phyloP scores from a whole-genome alignment of 2,329 filamentous ascomycete genomes.

The Colletotrichum sojae region DNA sequence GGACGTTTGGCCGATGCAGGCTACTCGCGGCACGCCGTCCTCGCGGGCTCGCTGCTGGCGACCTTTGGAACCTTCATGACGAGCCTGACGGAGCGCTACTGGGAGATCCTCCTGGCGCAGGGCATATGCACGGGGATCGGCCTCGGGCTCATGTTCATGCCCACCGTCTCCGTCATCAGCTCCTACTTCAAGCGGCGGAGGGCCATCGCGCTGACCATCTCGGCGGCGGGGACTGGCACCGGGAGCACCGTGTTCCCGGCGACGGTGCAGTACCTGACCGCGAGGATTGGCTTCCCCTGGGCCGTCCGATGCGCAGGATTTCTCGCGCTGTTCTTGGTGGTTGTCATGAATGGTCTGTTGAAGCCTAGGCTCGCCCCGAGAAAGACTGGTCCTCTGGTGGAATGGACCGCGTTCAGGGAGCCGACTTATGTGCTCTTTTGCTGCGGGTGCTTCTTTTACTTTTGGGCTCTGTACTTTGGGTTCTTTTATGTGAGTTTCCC shows the following conservation, averaged over 20 bases:
- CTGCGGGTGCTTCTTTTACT: conserved; percentile 53
- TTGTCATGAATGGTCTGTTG: conserved; percentile 57
- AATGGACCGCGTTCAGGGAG: conserved; percentile 66
- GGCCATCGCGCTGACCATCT: conserved; percentile 71
- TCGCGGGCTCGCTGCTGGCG: conserved; percentile 58
- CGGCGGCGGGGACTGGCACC: conserved; percentile 71
- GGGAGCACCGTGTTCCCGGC: conserved; percentile 76
- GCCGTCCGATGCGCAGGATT: conserved; percentile 74
- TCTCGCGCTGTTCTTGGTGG: conserved; percentile 64
- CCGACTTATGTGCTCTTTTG: conserved; percentile 57
- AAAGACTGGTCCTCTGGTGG: conserved; percentile 64
- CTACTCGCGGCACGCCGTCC: conserved; percentile 52
- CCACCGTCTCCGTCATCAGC: conserved; percentile 67
- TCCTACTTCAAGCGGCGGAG: conserved; percentile 75
- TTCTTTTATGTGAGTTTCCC: conserved; percentile 59
- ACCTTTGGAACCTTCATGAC: conserved; percentile 61
- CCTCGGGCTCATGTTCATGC: conserved; percentile 67
- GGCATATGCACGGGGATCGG: conserved; percentile 71
- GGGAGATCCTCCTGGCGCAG: conserved; percentile 66
- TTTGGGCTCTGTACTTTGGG: conserved; percentile 66
- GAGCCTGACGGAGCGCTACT: conserved; percentile 59
- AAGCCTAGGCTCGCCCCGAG: conserved; percentile 64
- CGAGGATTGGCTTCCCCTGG: conserved; percentile 74
- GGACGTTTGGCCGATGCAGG: conserved; percentile 60
- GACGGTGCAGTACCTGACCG: conserved; percentile 68